Evolutionary conservation across 2,329 filamentous ascomycete genomes (phyloP).

Genomic region (Venturia asperata): DNA sequence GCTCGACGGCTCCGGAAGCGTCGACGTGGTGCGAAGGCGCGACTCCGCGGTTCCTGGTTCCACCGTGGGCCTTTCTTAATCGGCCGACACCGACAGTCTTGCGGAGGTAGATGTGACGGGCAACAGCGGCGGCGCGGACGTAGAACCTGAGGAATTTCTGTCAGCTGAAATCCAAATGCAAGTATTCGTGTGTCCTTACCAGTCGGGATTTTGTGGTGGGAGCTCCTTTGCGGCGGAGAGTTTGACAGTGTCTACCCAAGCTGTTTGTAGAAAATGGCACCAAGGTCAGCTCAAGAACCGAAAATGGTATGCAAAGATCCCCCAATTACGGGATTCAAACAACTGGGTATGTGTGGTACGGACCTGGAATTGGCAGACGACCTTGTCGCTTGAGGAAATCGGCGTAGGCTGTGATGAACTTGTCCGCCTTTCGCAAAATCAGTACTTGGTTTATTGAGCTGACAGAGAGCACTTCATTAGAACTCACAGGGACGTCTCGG

Average conservation of each 20-base stretch:
- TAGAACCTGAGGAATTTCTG: constrained; percentile 48
- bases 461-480: constrained; percentile 7
- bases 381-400: constrained; percentile 91
- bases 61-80: constrained; percentile 85
- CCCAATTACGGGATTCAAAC: constrained; percentile 51
- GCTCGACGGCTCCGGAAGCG: constrained; percentile 90
- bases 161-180: background rate
- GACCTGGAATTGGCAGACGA: constrained; percentile 85
- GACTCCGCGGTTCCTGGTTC: constrained; percentile 92
- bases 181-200: constrained; percentile 56
- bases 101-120: constrained; percentile 97
- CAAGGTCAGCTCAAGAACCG: constrained; percentile 19
- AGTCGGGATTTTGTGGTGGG: constrained; percentile 96
- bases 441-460: constrained; percentile 20
- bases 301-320: constrained; percentile 32
- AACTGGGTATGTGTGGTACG: constrained; percentile 36
- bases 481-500: constrained; percentile 77
- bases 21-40: constrained; percentile 92
- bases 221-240: constrained; percentile 82
- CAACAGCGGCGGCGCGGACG: constrained; percentile 85
- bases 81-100: constrained; percentile 99
- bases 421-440: constrained; percentile 57
- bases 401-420: constrained; percentile 81
- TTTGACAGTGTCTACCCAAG: constrained; percentile 99
- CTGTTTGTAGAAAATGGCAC: constrained; percentile 44